Evolutionary conservation across 352 stramenopile species (phyloP), one percentile per base, ranked within the genome.

Genomic region (Globisporangium apiculatum): DNA sequence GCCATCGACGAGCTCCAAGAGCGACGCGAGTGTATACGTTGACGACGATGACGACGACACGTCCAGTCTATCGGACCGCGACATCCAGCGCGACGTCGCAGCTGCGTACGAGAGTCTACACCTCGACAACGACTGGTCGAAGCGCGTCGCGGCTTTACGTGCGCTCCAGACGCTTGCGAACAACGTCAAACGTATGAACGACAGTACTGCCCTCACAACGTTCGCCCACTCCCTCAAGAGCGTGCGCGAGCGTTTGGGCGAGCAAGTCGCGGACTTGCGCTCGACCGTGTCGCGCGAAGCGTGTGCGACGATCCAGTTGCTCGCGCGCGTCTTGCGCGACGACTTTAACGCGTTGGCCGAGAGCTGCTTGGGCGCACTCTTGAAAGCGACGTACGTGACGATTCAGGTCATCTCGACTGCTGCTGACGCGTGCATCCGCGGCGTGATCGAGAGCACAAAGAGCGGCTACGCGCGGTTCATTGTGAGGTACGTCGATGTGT

Each of bases 311-410:
- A 86, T 94, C 24, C 71, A 88, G 47, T 73, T 60, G 10, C 61
- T 94, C 1, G 80, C 83, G 10, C 76, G 73, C 50, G 63, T 66
- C 14, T 58, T 94, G 5, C 67, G 67, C 9, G 85, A 94, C 42
- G 81, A 88, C 4, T 94, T 92, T 51, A 89, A 91, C 37, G 35
- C 63, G 1, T 79, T 91, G 57, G 85, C 82, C n/a, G 85, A 94
- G 37, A 72, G 74, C 50, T 91, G 71, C 62, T 69, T 91, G 37
- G 72, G 61, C 1, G 83, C 76, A 51, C 46, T 93, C n/a, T 58
- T 94, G 36, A 94, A 94, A 58, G 76, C 79, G 12, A 91, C 83
- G n/a, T 91, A 86, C 51, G 81, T 94, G n/a, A 94, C 83, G 31
- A 94, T 94, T 17, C 77, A 89, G 58, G 76, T 94, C 36, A 86